phyloP scores from a whole-genome alignment of 2,329 filamentous ascomycete genomes.

The Gaeumannomyces sp. region DNA sequence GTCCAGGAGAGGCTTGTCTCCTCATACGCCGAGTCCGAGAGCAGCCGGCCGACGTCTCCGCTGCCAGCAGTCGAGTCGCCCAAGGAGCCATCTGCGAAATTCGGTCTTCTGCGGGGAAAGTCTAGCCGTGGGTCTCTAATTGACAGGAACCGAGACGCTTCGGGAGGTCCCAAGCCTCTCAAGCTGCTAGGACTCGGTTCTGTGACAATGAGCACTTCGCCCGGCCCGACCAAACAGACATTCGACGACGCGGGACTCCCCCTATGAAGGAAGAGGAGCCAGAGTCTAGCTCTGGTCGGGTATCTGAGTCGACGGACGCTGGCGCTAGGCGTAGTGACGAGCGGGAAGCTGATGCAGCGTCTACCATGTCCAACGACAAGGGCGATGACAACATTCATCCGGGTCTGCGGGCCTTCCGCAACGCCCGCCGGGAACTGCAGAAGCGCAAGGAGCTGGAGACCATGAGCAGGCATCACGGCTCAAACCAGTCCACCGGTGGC shows the following conservation, averaged over 20 bases:
- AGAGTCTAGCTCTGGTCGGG: background rate
- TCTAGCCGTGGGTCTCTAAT: slow-evolving; percentile 61
- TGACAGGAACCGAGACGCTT: slow-evolving; percentile 34
- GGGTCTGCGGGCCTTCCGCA: slow-evolving; percentile 50
- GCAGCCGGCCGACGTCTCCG: slow-evolving; percentile 38
- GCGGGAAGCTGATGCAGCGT: slow-evolving; percentile 14
- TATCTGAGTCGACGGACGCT: slow-evolving; percentile 10
- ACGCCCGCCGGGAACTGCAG: slow-evolving; percentile 51
- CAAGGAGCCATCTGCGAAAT: slow-evolving; percentile 30
- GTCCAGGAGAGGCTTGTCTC: slow-evolving; percentile 69
- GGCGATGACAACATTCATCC: slow-evolving; percentile 39
- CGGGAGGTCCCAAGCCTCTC: slow-evolving; percentile 46
- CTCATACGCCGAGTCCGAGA: slow-evolving; percentile 56
- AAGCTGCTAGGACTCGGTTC: slow-evolving; percentile 55
- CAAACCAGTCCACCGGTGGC: slow-evolving; percentile 15
- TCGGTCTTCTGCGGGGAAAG: slow-evolving; percentile 60
- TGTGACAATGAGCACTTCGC: slow-evolving; percentile 32
- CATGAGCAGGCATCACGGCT: slow-evolving; percentile 27
- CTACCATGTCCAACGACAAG: slow-evolving; percentile 19
- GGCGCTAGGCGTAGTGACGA: background rate
- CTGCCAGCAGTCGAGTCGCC: slow-evolving; percentile 28
- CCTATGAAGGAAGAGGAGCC: slow-evolving; percentile 22
- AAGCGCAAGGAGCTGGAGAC: slow-evolving; percentile 48
- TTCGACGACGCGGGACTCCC: slow-evolving; percentile 26
- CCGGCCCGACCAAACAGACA: slow-evolving; percentile 32